Conservation (phyloP, 148 eudicot genomes). For the Heliosperma pusillum region DNA sequence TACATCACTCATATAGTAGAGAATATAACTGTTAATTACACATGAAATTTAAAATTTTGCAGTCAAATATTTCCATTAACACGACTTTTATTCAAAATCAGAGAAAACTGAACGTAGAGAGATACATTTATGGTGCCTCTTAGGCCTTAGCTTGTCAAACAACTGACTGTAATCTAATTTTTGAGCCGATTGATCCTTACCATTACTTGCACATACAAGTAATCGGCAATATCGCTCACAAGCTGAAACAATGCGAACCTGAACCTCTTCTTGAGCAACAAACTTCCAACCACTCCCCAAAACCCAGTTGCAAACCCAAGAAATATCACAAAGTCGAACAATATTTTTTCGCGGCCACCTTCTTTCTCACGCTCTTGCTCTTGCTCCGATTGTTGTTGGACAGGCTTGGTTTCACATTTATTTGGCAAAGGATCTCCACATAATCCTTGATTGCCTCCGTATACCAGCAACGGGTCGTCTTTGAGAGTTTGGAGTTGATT, state of each 20-base stretch:
- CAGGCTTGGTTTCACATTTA: conserved; percentile 17
- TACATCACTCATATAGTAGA: too few relatives aligned
- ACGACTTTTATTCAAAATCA: too few relatives aligned
- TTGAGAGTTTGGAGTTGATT: conserved; percentile 22
- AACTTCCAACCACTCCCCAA: conserved; percentile 30
- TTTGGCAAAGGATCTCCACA: conserved; percentile 39
- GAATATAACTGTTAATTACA: too few relatives aligned
- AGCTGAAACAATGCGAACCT: conserved; percentile 13
- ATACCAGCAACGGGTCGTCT: conserved; percentile 8
- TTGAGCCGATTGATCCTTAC: conserved; percentile 15
- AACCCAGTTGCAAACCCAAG: conserved; percentile 29
- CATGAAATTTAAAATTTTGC: too few relatives aligned
- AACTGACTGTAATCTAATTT: not conserved
- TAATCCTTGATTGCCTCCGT: conserved; percentile 30
- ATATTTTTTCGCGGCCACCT: not conserved
- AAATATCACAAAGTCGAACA: conserved; percentile 22
- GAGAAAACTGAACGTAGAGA: too few relatives aligned
- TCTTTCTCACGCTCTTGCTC: conserved; percentile 8
- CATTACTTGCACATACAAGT: conserved; percentile 1
- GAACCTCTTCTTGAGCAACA: conserved; percentile 11
- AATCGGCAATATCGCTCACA: conserved; percentile 10
- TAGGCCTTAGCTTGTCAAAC: too few relatives aligned
- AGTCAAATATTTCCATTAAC: too few relatives aligned
- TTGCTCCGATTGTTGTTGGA: not conserved
- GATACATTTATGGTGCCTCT: too few relatives aligned